Evolutionary conservation across 2,329 filamentous ascomycete species (phyloP), one percentile per base, ranked within the genome.

Genomic region (Trichoderma brevicompactum): DNA sequence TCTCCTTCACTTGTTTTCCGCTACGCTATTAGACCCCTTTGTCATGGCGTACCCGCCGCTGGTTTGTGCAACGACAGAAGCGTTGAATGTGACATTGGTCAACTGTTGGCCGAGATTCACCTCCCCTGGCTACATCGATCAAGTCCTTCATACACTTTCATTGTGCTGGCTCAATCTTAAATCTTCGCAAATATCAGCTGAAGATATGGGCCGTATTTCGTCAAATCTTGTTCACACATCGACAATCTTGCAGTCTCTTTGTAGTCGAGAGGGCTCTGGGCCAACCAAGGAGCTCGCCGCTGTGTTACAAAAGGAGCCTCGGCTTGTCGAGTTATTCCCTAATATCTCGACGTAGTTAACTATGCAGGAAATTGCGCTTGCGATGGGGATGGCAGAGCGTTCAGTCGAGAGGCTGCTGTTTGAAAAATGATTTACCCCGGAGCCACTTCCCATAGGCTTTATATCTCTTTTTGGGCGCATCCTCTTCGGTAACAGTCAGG

Each of bases 371-470:
- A 36, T 8, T 44, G 7, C n/a, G 13, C 5, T 10, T 23, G 17
- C 17, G 7, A 34, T 15, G 28, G 19, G 38, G 7, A 48, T 9
- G 23, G 17, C 28, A 32, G 40, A 56, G 62, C 66, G 70, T 79
- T 79, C 38, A 86, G 68, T 86, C 85, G 60, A 86, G 82, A 52
- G 89, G 87, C 76, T 89, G 87, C 82, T 97, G 94, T 79, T 98
- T 98, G 77, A 98, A 98, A 72, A 98, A 85, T 72, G 92, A 97
- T 81, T 97, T 98, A 17, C 94, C 94, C 68, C 89, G 86, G 74
- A 99, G 82, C 94, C 95, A 99, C 79, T 97, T 96, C 72, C 89
- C 82, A 78, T 99, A 99, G 9, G 94, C 92, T 79, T 97, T 98
- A 78, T 99, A 99, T 71, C 95, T 84, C 83, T 98, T 97, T 85